These are phyloP conservation scores for Pseudopithomyces maydicus DNA, from an alignment of 2,329 filamentous ascomycete genomes.

Conservation along the genomic window DNA sequence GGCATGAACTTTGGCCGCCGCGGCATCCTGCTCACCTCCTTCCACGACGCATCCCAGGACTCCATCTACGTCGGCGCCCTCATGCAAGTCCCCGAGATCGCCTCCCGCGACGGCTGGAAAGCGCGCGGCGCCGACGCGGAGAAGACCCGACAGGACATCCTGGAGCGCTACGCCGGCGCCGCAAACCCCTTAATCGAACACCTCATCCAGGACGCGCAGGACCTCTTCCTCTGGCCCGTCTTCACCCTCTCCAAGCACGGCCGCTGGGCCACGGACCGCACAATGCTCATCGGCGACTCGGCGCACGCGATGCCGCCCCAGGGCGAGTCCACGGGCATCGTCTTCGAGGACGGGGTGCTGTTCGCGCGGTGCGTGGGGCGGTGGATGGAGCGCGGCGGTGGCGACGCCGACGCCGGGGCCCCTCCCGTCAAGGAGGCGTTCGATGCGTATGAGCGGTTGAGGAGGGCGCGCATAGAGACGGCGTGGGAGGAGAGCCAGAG, in stretches of 20 bases:
- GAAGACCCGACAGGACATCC: conserved; percentile 48
- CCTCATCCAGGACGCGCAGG: conserved; percentile 49
- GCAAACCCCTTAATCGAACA: conserved; percentile 43
- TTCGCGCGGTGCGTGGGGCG: conserved; percentile 51
- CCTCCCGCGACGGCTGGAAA: conserved; percentile 53
- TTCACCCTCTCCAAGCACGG: conserved; percentile 51
- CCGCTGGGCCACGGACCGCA: conserved; percentile 51
- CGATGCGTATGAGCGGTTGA: conserved; percentile 53
- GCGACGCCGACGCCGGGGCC: no score
- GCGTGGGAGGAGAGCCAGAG: conserved; percentile 54
- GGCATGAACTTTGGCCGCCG: conserved; percentile 53
- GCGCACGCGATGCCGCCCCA: conserved; percentile 59
- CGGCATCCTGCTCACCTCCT: conserved; percentile 52
- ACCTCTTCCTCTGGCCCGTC: conserved; percentile 54
- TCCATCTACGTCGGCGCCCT: conserved; percentile 52
- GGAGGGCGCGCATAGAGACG: conserved; percentile 50
- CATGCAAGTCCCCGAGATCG: conserved; percentile 51
- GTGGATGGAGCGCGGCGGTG: conserved; percentile 47
- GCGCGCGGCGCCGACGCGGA: conserved; percentile 50
- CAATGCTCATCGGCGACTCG: conserved; percentile 53
- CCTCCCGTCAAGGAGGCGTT: conserved; percentile 52
- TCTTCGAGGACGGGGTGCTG: conserved; percentile 59
- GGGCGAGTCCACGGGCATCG: conserved; percentile 57
- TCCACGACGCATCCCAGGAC: conserved; percentile 42
- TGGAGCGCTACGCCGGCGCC: conserved; percentile 47